Evolutionary conservation across 345 rosid genomes (phyloP), one percentile per base, ranked within the genome.

Genomic region (Firmiana major): DNA sequence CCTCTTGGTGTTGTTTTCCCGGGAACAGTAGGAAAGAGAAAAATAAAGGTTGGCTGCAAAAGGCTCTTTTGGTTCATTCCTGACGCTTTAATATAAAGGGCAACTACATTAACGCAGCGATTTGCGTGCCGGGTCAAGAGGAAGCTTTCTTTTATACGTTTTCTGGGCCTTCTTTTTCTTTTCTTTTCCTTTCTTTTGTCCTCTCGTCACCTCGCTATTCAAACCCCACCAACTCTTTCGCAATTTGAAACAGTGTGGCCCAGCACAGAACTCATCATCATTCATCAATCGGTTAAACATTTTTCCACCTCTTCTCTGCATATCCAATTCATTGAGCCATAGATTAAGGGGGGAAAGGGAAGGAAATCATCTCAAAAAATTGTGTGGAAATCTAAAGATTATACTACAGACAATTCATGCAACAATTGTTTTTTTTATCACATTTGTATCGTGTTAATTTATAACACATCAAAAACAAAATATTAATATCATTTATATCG

Each of bases 81-180:
- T 31, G 49, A 34, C 60, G 59, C 59, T 62, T 74, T 28, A 16
- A 62, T 60, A 59, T 28, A 45, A 43, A 74, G 57, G 43, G 42
- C 19, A 59, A 42, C 67, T 45, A 74, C 36, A 21, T 74, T 74
- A 74, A 45, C 43, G 77, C 66, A 74, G 24, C 48, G 19, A 60
- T 49, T 63, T n/a, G 71, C 66, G 70, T 49, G 21, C 69, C 71
- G 63, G 73, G 73, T 76, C 78, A 64, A 51, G 78, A 49, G 72
- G 63, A 42, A 42, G 34, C 58, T 48, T 40, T 58, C 6, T 10
- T n/a, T 42, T 46, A 0, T 16, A 6, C n/a, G 9, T 8, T 43
- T 26, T 22, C 15, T 3, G 51, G 53, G 17, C 9, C 19, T 12
- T n/a, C 19, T 12, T n/a, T 55, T 38, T 9, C 21, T 12, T 55